Conservation (phyloP, 257 asterid species). For the Primulina huaijiensis region DNA sequence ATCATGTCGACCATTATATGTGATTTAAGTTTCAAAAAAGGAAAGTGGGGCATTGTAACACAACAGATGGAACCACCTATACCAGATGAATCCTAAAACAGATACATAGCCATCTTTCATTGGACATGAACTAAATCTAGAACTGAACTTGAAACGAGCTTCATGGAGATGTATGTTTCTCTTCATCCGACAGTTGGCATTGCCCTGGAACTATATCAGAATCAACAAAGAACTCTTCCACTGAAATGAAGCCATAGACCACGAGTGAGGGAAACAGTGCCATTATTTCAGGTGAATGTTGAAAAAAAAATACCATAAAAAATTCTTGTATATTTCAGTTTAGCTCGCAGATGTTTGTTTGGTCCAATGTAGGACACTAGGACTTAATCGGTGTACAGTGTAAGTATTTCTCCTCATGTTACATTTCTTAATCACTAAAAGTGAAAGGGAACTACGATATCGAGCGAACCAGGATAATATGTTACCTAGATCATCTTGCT, state of each 20-base stretch:
- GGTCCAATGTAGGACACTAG: background rate
- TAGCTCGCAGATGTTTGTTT: background rate
- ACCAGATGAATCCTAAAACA: constrained; percentile 15
- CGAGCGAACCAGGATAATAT: background rate
- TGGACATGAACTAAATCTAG: background rate
- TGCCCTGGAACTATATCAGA: constrained; percentile 54
- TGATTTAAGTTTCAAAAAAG: constrained; percentile 3
- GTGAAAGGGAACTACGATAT: background rate
- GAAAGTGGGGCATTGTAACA: too few species aligned
- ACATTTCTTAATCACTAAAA: background rate
- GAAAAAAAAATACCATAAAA: background rate
- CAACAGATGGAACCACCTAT: background rate
- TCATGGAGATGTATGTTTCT: constrained; percentile 14
- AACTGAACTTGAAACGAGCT: background rate
- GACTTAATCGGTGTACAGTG: background rate
- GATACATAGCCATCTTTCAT: constrained; percentile 8
- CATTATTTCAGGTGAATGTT: background rate
- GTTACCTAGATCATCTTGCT: constrained; percentile 60
- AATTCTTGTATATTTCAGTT: background rate
- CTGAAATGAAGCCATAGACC: constrained; percentile 35
- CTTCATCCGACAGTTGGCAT: constrained; percentile 56
- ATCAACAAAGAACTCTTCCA: constrained; percentile 69
- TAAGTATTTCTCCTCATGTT: background rate
- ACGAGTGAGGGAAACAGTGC: constrained; percentile 1
- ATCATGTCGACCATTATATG: constrained; percentile 16